These are phyloP conservation scores for Hypoxylon subgilvum DNA, from an alignment of 495 filamentous ascomycete species.

Conservation along the genomic window DNA sequence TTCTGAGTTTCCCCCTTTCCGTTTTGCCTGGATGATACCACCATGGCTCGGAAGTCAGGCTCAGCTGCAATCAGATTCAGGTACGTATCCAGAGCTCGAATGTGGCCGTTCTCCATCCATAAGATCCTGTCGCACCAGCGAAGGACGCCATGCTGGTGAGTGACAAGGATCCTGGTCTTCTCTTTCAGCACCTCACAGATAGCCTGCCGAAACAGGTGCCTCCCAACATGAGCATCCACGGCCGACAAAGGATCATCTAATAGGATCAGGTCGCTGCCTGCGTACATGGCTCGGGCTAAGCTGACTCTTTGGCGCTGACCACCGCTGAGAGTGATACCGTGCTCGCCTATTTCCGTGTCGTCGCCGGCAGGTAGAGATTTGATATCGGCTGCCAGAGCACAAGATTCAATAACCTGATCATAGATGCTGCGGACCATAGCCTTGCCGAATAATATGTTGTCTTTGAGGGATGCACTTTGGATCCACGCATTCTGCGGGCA, in stretches of 20 bases:
- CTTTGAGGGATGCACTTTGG: constrained; percentile 57
- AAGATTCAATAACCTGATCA: constrained; percentile 64
- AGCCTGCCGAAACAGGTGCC: constrained; percentile 55
- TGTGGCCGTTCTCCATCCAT: constrained; percentile 62
- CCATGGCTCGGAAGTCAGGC: constrained; percentile 46
- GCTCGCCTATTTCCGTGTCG: constrained; percentile 71
- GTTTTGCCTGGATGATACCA: constrained; percentile 51
- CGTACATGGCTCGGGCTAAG: constrained; percentile 74
- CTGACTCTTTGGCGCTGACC: constrained; percentile 74
- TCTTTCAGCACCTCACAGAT: constrained; percentile 56
- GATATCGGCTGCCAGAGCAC: constrained; percentile 68
- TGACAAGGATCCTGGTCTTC: constrained; percentile 59
- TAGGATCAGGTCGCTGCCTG: constrained; percentile 65
- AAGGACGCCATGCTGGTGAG: constrained; percentile 60
- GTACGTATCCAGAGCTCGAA: constrained; percentile 46
- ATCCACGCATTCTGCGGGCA: constrained; percentile 64
- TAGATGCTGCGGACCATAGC: constrained; percentile 56
- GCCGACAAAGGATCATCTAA: constrained; percentile 76
- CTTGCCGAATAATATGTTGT: constrained; percentile 65
- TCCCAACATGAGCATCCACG: constrained; percentile 59
- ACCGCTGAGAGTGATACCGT: constrained; percentile 72
- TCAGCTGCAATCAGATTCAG: constrained; percentile 54
- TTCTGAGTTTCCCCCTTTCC: not conserved
- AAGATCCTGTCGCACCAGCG: constrained; percentile 66
- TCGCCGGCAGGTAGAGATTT: constrained; percentile 69